A percentile compares a stretch with the other conserved stretches of the same genome.
Conservation (phyloP, 495 filamentous ascomycete genomes). For the Talaromyces ruber region DNA sequence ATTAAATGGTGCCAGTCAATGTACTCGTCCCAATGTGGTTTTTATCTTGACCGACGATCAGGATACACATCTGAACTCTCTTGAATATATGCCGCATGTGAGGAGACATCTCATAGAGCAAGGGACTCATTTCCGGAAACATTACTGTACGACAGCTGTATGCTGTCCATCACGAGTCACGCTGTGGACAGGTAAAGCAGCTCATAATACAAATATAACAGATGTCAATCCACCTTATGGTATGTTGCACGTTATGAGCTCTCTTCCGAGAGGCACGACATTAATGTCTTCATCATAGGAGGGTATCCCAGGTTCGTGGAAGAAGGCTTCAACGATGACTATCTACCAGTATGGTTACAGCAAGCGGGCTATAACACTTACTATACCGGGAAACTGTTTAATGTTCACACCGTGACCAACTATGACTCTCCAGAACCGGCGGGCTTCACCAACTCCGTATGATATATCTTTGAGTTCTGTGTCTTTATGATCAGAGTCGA, state of each 20-base stretch:
- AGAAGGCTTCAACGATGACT: slow-evolving; percentile 50
- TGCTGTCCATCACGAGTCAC: slow-evolving; percentile 52
- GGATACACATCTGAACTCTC: slow-evolving; percentile 43
- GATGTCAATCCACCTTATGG: slow-evolving; percentile 46
- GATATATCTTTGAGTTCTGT: too few species aligned
- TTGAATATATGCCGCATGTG: slow-evolving; percentile 45
- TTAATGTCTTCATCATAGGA: too few species aligned
- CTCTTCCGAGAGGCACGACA: too few species aligned
- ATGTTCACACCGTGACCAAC: too few species aligned
- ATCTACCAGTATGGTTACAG: slow-evolving; percentile 57
- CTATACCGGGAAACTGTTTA: slow-evolving; percentile 58
- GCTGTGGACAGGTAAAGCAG: slow-evolving; percentile 49
- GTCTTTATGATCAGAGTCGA: too few species aligned
- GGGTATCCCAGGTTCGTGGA: slow-evolving; percentile 58
- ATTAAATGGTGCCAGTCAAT: too few species aligned
- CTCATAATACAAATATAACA: slow-evolving; percentile 65
- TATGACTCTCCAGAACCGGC: too few species aligned
- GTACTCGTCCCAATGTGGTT: slow-evolving; percentile 50
- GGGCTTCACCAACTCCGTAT: too few species aligned
- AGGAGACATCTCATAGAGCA: slow-evolving; percentile 36
- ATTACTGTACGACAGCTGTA: slow-evolving; percentile 49
- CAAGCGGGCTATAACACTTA: slow-evolving; percentile 55
- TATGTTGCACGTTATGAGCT: too few species aligned
- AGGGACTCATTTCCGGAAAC: slow-evolving; percentile 40
- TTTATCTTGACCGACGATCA: slow-evolving; percentile 56